Percentiles rank a stretch among this genome's conserved stretches.
These are phyloP conservation scores for Coprinopsis cinerea DNA, from an alignment of 768 basidiomycete species.

Conservation along the genomic window DNA sequence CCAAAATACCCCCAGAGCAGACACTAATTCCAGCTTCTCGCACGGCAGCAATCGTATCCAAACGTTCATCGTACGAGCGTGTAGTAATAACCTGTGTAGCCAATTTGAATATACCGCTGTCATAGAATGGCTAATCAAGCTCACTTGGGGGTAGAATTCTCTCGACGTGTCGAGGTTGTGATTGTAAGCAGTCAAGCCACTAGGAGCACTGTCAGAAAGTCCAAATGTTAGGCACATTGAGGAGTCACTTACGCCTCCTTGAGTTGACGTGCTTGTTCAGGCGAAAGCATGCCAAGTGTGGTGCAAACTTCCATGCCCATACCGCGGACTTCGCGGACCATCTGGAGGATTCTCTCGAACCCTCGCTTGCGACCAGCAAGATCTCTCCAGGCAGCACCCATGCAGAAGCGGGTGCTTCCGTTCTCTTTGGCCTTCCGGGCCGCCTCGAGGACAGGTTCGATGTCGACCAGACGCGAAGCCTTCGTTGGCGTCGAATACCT, in stretches of 20 bases:
- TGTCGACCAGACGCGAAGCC: constrained; percentile 79
- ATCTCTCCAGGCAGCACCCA: constrained; percentile 99
- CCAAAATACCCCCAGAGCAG: constrained; percentile 94
- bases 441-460: constrained; percentile 90
- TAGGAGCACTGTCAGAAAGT: constrained; percentile 22
- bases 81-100: constrained; percentile 90
- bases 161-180: constrained; percentile 98
- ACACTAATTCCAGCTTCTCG: constrained; percentile 95
- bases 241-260: constrained; percentile 75
- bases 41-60: constrained; percentile 86
- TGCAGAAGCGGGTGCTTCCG: constrained; percentile 96
- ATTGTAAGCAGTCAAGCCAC: constrained; percentile 95
- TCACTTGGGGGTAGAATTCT: constrained; percentile 89
- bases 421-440: constrained; percentile 93
- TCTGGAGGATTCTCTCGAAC: constrained; percentile 86
- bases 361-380: constrained; percentile 88
- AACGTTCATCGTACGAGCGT: constrained; percentile 87
- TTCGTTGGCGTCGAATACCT: constrained; percentile 84
- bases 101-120: background rate
- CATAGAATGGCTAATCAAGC: constrained; percentile 8
- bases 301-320: constrained; percentile 99
- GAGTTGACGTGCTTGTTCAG: constrained; percentile 85
- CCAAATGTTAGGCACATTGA: background rate
- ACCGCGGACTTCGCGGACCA: constrained; percentile 85
- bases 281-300: constrained; percentile 93